phyloP scores from a whole-genome alignment of 2,329 filamentous ascomycete genomes.

The Colletotrichum liriopes region DNA sequence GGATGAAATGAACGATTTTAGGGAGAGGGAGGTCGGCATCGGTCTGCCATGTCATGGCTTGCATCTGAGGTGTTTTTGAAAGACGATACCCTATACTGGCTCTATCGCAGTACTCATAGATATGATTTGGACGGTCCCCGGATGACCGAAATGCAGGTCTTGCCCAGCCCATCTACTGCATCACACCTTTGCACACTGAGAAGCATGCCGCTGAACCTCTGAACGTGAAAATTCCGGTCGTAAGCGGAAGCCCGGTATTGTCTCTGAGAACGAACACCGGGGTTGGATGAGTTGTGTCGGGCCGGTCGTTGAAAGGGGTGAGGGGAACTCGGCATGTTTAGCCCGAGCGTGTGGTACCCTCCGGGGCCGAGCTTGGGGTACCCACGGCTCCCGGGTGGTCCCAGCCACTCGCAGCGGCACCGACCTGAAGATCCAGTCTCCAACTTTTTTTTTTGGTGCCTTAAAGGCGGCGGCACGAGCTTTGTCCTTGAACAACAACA shows the following conservation, averaged over 20 bases:
- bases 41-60: slow-evolving; percentile 16
- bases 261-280: not conserved
- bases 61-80: slow-evolving; percentile 27
- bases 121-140: slow-evolving; percentile 4
- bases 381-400: slow-evolving; percentile 26
- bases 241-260: not conserved
- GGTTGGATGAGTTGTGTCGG: not conserved
- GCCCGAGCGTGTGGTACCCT: slow-evolving; percentile 1
- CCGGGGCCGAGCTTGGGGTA: slow-evolving; percentile 39
- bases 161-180: not conserved
- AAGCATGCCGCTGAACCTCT: not conserved
- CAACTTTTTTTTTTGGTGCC: slow-evolving; percentile 19
- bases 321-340: slow-evolving; percentile 32
- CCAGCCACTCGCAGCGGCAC: slow-evolving; percentile 28
- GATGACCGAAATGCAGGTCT: not conserved
- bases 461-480: slow-evolving; percentile 7
- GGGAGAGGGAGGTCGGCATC: slow-evolving; percentile 19
- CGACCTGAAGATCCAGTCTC: slow-evolving; percentile 4
- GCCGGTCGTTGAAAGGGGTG: slow-evolving; percentile 9
- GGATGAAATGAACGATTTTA: not conserved
- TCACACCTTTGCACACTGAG: not conserved
- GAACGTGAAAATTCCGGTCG: not conserved
- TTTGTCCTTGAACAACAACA: slow-evolving; percentile 3
- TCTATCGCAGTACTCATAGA: slow-evolving; percentile 19
- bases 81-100: slow-evolving; percentile 37